Evolutionary conservation across 2,329 filamentous ascomycete species (phyloP), one percentile per base, ranked within the genome.

Genomic region (Periconia sp.): DNA sequence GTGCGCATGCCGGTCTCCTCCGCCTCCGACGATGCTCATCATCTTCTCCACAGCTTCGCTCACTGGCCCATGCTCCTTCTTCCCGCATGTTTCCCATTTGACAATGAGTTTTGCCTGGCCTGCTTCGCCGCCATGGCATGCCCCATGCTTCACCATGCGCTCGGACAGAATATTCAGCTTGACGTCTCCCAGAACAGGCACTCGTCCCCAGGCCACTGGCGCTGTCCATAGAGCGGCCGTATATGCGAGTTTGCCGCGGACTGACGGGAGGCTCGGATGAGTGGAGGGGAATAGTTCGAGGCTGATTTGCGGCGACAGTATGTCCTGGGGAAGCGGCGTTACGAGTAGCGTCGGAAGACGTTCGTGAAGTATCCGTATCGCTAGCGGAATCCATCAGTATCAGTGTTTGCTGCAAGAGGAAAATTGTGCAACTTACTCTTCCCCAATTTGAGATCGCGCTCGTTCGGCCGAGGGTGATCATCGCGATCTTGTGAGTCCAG

Each of bases 181-280:
- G 43, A 97, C 91, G 66, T 96, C 96, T 61, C 93, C 92, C 31
- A 97, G 83, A 18, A 97, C 85, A 2, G 94, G 94, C 1, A 99
- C 83, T 27, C 90, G 86, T 66, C 95, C 95, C 94, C 94, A 99
- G 30, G 92, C 93, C 48, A 99, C 88, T 0, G 94, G 94, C 0
- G 92, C 92, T 0, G 94, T 97, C 92, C 92, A 97, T 37, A 99
- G 80, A 2, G 94, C 94, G 17, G 94, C 93, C 35, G 89, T 89
- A 73, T 99, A 99, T 45, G 91, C 89, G 35, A 97, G 89, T 45
- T 90, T 86, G 49, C 94, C 94, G 27, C 90, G 91, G 41, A 97
- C 94, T n/a, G 86, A 89, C 33, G 94, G 94, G 2, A 99, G 89
- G 72, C 93, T 89, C 2, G 90, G 91, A 66, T 95, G 90, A 0